Conservation (phyloP, 1,284 basidiomycete genomes). For the Agroathelia rolfsii region DNA sequence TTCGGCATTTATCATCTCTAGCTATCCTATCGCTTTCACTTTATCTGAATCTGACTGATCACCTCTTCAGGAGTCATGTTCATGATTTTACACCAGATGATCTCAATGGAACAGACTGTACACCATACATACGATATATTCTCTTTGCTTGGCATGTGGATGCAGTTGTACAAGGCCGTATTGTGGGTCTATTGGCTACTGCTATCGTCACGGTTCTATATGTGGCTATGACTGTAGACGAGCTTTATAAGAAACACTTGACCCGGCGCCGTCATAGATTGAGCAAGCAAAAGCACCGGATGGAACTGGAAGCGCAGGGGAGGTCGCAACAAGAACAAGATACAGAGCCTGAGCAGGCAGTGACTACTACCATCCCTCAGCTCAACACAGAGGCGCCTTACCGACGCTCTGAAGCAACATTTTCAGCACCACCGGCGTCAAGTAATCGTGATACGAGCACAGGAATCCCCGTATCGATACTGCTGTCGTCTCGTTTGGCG, state of each 20-base stretch:
- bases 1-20: constrained; percentile 1
- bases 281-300: too few relatives aligned
- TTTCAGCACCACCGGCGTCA: too few relatives aligned
- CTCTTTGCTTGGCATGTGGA: constrained; percentile 24
- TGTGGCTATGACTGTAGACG: constrained; percentile 22
- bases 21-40: neutral
- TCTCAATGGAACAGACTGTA: constrained; percentile 19
- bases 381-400: too few relatives aligned
- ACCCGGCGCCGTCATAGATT: constrained; percentile 4
- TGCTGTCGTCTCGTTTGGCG: too few relatives aligned
- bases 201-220: constrained; percentile 22
- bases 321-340: constrained; percentile 22
- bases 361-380: too few relatives aligned
- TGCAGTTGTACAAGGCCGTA: constrained; percentile 21
- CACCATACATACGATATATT: constrained; percentile 22
- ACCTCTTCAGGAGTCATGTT: constrained; percentile 8
- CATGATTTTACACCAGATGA: too few relatives aligned
- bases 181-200: constrained; percentile 23
- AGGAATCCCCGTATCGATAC: too few relatives aligned
- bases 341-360: too few relatives aligned
- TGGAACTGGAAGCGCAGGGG: constrained; percentile 10
- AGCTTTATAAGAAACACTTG: constrained; percentile 18
- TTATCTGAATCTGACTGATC: constrained; percentile 2
- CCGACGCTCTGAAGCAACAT: too few relatives aligned
- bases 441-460: too few relatives aligned